Evolutionary conservation across 2,329 filamentous ascomycete genomes (phyloP).

Genomic region (Colletotrichum aenigma): DNA sequence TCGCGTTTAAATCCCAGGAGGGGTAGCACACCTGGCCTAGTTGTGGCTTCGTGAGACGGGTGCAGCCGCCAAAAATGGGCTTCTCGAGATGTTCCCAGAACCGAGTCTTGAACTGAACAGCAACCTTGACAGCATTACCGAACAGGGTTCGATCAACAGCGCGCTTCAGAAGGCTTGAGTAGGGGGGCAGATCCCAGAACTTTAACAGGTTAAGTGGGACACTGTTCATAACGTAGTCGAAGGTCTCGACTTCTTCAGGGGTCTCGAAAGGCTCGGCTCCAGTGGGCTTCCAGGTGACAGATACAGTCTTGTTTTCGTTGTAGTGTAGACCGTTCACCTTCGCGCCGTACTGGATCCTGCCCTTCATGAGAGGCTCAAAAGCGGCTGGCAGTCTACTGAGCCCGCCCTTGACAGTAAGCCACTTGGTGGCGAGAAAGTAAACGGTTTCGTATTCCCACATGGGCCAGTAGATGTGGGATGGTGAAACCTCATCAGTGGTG

Average conservation of each 20-base stretch:
- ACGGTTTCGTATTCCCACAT: slow-evolving; percentile 35
- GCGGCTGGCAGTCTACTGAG: slow-evolving; percentile 37
- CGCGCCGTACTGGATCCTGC: slow-evolving; percentile 23
- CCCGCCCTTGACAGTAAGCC: slow-evolving; percentile 34
- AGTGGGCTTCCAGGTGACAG: slow-evolving; percentile 22
- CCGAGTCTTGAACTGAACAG: slow-evolving; percentile 61
- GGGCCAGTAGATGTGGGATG: slow-evolving; percentile 24
- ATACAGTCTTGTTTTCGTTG: slow-evolving; percentile 22
- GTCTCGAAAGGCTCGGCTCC: slow-evolving; percentile 25
- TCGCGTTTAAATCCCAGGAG: slow-evolving; percentile 54
- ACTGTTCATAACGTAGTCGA: slow-evolving; percentile 41
- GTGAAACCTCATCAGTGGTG: slow-evolving; percentile 37
- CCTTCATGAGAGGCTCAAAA: slow-evolving; percentile 34
- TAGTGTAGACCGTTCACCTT: slow-evolving; percentile 27
- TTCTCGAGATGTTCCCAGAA: slow-evolving; percentile 31
- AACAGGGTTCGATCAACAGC: slow-evolving; percentile 29
- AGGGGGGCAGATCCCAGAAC: slow-evolving; percentile 38
- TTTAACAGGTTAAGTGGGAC: slow-evolving; percentile 39
- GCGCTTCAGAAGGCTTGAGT: slow-evolving; percentile 31
- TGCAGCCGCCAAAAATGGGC: slow-evolving; percentile 50
- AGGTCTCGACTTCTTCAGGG: slow-evolving; percentile 29
- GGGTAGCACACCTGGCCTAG: slow-evolving; percentile 58
- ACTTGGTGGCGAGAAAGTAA: slow-evolving; percentile 28
- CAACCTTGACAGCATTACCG: slow-evolving; percentile 40
- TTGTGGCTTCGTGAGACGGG: slow-evolving; percentile 47